These are phyloP conservation scores for Zygosaccharomyces pseudobailii DNA, from an alignment of 1,139 yeast species.

Conservation along the genomic window DNA sequence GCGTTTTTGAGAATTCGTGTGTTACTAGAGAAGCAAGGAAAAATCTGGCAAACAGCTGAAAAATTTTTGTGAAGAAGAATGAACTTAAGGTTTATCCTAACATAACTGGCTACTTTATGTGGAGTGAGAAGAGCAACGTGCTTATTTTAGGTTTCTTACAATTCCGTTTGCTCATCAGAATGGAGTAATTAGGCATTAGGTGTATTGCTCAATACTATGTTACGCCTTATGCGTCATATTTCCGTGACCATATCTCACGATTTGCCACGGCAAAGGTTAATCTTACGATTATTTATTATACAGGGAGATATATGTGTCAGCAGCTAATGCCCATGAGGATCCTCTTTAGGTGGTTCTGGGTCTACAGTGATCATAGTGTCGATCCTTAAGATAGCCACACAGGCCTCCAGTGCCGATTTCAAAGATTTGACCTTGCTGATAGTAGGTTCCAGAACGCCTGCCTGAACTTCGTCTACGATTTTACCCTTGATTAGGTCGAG, in stretches of 20 bases:
- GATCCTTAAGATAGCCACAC: conserved; percentile 93
- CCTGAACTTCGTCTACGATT: conserved; percentile 75
- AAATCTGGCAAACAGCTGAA: no score
- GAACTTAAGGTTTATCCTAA: no score
- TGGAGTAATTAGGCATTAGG: background rate
- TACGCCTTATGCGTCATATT: background rate
- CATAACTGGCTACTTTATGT: background rate
- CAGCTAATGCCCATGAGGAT: conserved; percentile 60
- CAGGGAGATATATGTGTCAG: background rate
- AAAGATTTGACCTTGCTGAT: conserved; percentile 87
- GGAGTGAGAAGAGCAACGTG: background rate
- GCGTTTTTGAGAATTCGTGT: background rate
- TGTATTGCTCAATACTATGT: background rate
- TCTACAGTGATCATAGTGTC: conserved; percentile 98
- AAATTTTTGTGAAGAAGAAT: no score
- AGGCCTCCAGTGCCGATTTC: conserved; percentile 95
- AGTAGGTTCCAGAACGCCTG: conserved; percentile 95
- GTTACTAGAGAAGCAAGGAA: background rate
- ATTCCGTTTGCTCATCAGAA: background rate
- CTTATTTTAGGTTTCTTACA: background rate
- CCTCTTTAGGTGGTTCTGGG: conserved; percentile 91
- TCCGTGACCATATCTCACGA: background rate
- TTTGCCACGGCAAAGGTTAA: background rate
- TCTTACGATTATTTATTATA: background rate
- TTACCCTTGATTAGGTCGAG: conserved; percentile 88